phyloP scores from a whole-genome alignment of 441 rosid species.

The Sinapis alba region DNA sequence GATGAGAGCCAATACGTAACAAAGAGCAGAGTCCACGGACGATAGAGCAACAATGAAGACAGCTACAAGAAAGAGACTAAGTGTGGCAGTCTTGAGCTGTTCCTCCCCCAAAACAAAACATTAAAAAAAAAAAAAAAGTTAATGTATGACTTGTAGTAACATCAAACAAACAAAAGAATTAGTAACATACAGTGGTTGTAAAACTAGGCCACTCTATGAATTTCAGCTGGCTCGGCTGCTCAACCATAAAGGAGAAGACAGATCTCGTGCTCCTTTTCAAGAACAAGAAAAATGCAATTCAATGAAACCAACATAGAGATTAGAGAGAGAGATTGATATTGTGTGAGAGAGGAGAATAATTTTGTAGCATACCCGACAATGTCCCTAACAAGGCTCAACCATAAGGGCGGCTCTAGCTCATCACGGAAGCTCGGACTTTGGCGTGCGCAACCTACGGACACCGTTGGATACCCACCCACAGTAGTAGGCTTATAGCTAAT shows the following conservation, averaged over 20 bases:
- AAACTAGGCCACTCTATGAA: conserved; percentile 89
- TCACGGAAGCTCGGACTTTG: conserved; percentile 39
- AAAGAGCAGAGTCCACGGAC: conserved; percentile 72
- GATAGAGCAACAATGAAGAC: conserved; percentile 72
- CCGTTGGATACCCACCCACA: conserved; percentile 16
- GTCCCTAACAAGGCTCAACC: conserved; percentile 53
- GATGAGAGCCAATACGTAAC: conserved; percentile 57
- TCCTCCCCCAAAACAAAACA: conserved; percentile 16
- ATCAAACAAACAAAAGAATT: conserved; percentile 5
- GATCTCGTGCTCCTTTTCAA: conserved; percentile 57
- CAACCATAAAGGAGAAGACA: conserved; percentile 46
- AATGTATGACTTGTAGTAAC: neutral
- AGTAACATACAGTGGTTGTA: conserved; percentile 59
- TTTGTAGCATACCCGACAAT: conserved; percentile 48
- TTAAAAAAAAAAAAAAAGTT: neutral
- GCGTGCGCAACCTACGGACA: conserved; percentile 26
- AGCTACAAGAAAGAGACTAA: conserved; percentile 76
- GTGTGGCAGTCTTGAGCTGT: conserved; percentile 87
- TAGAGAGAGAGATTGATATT: neutral
- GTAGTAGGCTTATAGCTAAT: conserved; percentile 12
- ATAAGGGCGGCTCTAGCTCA: conserved; percentile 55
- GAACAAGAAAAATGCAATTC: neutral
- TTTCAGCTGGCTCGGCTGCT: conserved; percentile 76
- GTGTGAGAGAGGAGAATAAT: neutral
- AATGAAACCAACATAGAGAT: neutral